Evolutionary conservation across 805 yeast genomes (phyloP).

Genomic region (Starmerella floris): DNA sequence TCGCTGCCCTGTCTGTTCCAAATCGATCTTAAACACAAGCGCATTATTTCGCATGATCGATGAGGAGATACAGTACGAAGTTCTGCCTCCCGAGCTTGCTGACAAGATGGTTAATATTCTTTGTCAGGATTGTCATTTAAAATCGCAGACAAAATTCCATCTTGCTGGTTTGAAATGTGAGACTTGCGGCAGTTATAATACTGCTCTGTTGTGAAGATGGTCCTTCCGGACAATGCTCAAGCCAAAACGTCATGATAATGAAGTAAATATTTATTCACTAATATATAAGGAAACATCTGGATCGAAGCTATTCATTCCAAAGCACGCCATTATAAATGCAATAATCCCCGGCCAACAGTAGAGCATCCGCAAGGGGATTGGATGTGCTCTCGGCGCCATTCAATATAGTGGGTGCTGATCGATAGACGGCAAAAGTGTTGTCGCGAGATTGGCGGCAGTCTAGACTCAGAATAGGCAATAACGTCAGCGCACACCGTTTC

Average conservation of each 20-base stretch:
- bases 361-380: slow-evolving; percentile 4
- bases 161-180: slow-evolving; percentile 78
- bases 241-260: too few relatives aligned
- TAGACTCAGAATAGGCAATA: slow-evolving; percentile 13
- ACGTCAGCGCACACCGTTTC: slow-evolving; percentile 17
- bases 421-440: slow-evolving; percentile 5
- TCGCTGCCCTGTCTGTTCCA: slow-evolving; percentile 83
- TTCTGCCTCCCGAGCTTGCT: slow-evolving; percentile 66
- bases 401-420: background rate
- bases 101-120: slow-evolving; percentile 62
- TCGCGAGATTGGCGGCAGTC: slow-evolving; percentile 10
- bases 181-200: slow-evolving; percentile 77
- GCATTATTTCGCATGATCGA: slow-evolving; percentile 78
- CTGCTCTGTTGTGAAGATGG: slow-evolving; percentile 26
- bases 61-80: slow-evolving; percentile 62
- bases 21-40: slow-evolving; percentile 75
- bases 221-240: too few relatives aligned
- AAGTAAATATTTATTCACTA: too few relatives aligned
- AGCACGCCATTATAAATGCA: slow-evolving; percentile 11
- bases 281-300: background rate
- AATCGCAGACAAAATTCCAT: slow-evolving; percentile 62
- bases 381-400: background rate
- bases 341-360: slow-evolving; percentile 9
- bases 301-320: slow-evolving; percentile 9
- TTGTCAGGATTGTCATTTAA: slow-evolving; percentile 72